These are phyloP conservation scores for Euphrasia arctica DNA, from an alignment of 305 asterid genomes.

Conservation along the genomic window DNA sequence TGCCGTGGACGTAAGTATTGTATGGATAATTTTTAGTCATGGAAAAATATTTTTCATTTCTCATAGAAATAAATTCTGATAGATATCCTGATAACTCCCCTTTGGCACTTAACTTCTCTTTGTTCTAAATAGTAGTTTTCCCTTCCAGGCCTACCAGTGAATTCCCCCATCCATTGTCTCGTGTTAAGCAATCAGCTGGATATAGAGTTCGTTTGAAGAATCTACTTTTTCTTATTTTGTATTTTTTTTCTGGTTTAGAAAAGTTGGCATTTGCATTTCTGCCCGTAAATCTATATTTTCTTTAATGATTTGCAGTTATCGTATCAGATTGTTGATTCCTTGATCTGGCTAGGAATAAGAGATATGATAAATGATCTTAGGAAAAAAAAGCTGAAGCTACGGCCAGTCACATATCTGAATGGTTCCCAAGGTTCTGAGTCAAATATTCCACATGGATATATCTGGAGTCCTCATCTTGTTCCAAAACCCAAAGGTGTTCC, in stretches of 20 bases:
- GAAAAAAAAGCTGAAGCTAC: constrained; percentile 82
- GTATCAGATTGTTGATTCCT: constrained; percentile 90
- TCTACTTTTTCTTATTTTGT: constrained; percentile 13
- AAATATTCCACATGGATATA: constrained; percentile 91
- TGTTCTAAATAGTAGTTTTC: constrained; percentile 18
- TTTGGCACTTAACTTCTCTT: constrained; percentile 17
- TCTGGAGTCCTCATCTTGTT: constrained; percentile 99
- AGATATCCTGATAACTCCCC: constrained; percentile 17
- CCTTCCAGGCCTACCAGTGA: constrained; percentile 59
- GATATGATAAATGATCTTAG: constrained; percentile 92
- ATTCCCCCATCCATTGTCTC: constrained; percentile 93
- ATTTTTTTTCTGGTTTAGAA: constrained; percentile 14
- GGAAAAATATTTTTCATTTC: constrained; percentile 19
- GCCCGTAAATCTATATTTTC: constrained; percentile 28
- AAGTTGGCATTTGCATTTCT: constrained; percentile 18
- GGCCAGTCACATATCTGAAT: constrained; percentile 91
- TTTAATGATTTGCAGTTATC: constrained; percentile 73
- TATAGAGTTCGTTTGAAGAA: constrained; percentile 61
- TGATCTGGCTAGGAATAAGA: constrained; percentile 96
- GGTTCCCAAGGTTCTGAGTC: constrained; percentile 83
- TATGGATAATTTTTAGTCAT: constrained; percentile 23
- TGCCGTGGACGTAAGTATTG: constrained; percentile 91
- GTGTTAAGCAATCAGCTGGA: constrained; percentile 95
- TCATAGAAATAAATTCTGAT: constrained; percentile 20
- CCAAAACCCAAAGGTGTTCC: constrained; percentile 93